These are phyloP conservation scores for Parasitella parasitica DNA, from an alignment of 371 early-diverging fungal genomes.

Conservation along the genomic window DNA sequence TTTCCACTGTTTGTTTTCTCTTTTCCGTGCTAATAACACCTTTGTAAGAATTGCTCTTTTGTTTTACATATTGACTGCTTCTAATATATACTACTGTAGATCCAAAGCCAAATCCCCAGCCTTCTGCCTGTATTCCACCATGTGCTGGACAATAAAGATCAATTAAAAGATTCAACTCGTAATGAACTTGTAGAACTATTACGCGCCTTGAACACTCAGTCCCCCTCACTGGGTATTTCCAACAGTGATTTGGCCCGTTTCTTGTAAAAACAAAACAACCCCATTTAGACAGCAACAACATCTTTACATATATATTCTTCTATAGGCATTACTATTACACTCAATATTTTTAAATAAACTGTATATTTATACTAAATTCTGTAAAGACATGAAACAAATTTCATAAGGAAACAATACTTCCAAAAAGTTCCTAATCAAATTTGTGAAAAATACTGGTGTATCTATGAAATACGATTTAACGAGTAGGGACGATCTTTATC, in stretches of 20 bases:
- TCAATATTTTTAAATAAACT: not conserved
- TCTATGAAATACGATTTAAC: too few relatives aligned
- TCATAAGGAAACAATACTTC: too few relatives aligned
- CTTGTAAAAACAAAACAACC: slow-evolving; percentile 17
- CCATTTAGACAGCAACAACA: not conserved
- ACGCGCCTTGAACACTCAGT: slow-evolving; percentile 51
- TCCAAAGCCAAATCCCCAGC: slow-evolving; percentile 35
- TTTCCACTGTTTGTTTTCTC: slow-evolving; percentile 62
- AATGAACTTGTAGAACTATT: slow-evolving; percentile 58
- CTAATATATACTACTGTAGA: slow-evolving; percentile 4
- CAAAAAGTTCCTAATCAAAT: too few relatives aligned
- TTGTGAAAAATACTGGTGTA: too few relatives aligned
- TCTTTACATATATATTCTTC: not conserved
- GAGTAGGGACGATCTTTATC: too few relatives aligned
- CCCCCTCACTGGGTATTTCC: slow-evolving; percentile 19
- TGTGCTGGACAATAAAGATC: slow-evolving; percentile 53
- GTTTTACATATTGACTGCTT: not conserved
- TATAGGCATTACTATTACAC: not conserved
- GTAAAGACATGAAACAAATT: too few relatives aligned
- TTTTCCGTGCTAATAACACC: slow-evolving; percentile 60
- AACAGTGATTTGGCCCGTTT: slow-evolving; percentile 24
- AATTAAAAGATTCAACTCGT: slow-evolving; percentile 56
- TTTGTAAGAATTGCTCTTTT: not conserved
- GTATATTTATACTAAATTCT: not conserved
- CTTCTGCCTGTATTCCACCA: slow-evolving; percentile 48